These are phyloP conservation scores for Colletotrichum sojae DNA, from an alignment of 2,329 filamentous ascomycete species.

Conservation along the genomic window DNA sequence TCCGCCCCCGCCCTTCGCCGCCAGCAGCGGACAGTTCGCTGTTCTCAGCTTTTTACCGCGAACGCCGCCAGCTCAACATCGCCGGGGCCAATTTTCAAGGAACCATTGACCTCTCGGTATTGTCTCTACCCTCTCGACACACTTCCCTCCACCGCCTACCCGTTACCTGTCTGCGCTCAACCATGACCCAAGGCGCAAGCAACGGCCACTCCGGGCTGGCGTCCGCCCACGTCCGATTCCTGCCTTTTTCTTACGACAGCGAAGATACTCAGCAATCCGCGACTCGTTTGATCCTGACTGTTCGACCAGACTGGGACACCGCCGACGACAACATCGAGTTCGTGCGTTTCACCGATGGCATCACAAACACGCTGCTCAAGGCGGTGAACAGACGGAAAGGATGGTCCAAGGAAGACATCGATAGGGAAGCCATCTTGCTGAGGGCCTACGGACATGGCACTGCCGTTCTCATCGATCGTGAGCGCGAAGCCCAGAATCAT, in stretches of 20 bases:
- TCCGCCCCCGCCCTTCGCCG: neutral
- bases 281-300: conserved; percentile 80
- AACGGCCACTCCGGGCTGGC: conserved; percentile 55
- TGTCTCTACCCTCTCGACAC: conserved; percentile 31
- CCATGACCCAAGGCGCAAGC: conserved; percentile 41
- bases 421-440: conserved; percentile 88
- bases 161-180: conserved; percentile 14
- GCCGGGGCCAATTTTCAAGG: conserved; percentile 4
- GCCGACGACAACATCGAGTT: conserved; percentile 84
- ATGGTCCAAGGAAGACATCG: conserved; percentile 81
- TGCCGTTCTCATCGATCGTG: conserved; percentile 94
- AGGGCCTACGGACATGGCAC: conserved; percentile 96
- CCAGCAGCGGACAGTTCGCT: too few species aligned
- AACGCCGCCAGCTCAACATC: neutral
- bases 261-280: conserved; percentile 85
- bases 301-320: conserved; percentile 87
- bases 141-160: neutral
- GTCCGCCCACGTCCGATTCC: conserved; percentile 66
- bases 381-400: conserved; percentile 78
- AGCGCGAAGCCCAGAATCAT: conserved; percentile 85
- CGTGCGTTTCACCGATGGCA: conserved; percentile 94
- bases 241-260: conserved; percentile 84
- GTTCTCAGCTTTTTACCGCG: neutral
- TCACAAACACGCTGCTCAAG: conserved; percentile 93
- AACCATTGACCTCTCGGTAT: conserved; percentile 33